phyloP scores from a whole-genome alignment of 306 rosid genomes.

The Astragalus glycyphyllos region DNA sequence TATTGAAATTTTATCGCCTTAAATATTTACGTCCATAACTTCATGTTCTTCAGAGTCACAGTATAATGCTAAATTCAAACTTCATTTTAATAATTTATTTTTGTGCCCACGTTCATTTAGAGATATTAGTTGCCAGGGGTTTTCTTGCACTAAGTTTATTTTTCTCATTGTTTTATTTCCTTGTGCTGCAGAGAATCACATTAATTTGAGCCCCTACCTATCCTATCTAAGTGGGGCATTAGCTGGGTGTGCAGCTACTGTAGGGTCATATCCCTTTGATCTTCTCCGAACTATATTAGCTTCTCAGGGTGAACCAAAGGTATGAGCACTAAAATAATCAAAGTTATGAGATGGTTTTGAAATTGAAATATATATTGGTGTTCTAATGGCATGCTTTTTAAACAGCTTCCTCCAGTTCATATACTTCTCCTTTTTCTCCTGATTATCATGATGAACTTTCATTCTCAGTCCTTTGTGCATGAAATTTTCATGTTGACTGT shows the following conservation, averaged over 20 bases:
- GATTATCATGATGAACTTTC: neutral
- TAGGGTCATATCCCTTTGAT: constrained; percentile 99
- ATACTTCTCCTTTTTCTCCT: neutral
- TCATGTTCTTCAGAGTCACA: neutral
- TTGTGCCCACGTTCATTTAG: constrained; percentile 7
- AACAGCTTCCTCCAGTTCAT: constrained; percentile 2
- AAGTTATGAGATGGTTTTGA: constrained; percentile 2
- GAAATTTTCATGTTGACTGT: constrained; percentile 7
- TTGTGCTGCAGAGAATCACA: constrained; percentile 84
- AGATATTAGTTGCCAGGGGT: neutral
- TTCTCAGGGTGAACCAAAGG: constrained; percentile 99
- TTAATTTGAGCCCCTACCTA: constrained; percentile 78
- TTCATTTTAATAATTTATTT: constrained; percentile 11
- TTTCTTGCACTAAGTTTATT: constrained; percentile 30
- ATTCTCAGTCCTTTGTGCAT: constrained; percentile 16
- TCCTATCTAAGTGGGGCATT: constrained; percentile 91
- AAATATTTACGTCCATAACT: constrained; percentile 14
- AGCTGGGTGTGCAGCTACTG: constrained; percentile 94
- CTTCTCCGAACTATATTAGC: constrained; percentile 95
- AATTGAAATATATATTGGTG: constrained; percentile 22
- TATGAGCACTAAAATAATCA: constrained; percentile 40
- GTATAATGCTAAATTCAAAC: constrained; percentile 22
- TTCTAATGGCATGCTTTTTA: constrained; percentile 10
- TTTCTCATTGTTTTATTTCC: constrained; percentile 36
- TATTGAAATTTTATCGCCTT: neutral